Evolutionary conservation across 495 filamentous ascomycete genomes (phyloP).

Genomic region (Neurospora sp.): DNA sequence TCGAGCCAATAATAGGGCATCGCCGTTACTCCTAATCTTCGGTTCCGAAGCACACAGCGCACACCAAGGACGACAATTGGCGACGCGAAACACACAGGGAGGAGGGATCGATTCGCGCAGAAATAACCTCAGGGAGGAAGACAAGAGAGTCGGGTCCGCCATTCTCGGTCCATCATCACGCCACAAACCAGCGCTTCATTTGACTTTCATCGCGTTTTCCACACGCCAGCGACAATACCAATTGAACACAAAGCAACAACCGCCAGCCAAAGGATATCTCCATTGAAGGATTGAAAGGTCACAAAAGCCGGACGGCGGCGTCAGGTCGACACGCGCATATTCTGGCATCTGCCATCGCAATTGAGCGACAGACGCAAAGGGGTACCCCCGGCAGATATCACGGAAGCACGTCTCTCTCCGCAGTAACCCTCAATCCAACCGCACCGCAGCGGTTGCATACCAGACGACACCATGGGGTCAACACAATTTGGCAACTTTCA

Average conservation of each 20-base stretch:
- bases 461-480: constrained; percentile 39
- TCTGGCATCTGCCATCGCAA: neutral
- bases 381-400: neutral
- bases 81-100: neutral
- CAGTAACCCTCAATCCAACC: neutral
- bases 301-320: neutral
- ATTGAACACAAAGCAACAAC: neutral
- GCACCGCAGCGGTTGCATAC: constrained; percentile 14
- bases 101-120: neutral
- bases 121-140: neutral
- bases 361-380: neutral
- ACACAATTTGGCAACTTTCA: constrained; percentile 85
- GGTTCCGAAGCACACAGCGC: neutral
- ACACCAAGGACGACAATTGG: neutral
- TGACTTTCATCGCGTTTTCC: neutral
- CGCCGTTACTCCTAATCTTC: neutral
- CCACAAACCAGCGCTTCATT: neutral
- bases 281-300: neutral
- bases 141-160: neutral
- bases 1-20: neutral
- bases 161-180: neutral
- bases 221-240: neutral
- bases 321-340: neutral
- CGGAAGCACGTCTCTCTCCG: neutral
- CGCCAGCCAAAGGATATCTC: neutral